These are phyloP conservation scores for Metschnikowia amazonensis DNA, from an alignment of 805 yeast genomes.

Conservation along the genomic window DNA sequence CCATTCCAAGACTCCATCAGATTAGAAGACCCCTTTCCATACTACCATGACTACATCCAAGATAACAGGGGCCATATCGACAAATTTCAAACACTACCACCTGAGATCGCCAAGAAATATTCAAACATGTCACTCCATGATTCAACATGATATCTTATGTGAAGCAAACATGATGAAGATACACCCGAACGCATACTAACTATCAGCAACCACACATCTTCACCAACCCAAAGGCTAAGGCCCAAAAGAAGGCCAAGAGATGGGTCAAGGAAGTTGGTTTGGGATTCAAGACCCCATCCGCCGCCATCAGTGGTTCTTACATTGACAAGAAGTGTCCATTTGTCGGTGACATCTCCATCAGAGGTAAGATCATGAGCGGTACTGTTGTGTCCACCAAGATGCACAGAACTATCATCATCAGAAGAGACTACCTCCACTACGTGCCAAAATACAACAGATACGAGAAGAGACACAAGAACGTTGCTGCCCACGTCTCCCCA, in stretches of 20 bases:
- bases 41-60: no score
- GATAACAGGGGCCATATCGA: no score
- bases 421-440: constrained; percentile 99
- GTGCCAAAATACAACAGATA: constrained; percentile 99
- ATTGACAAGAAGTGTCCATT: constrained; percentile 99
- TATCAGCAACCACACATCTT: constrained; percentile 98
- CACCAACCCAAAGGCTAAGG: constrained; percentile 99
- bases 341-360: constrained; percentile 93
- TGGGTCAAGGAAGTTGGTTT: constrained; percentile 99
- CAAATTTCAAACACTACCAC: no score
- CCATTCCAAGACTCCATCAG: no score
- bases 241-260: constrained; percentile 98
- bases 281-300: constrained; percentile 99
- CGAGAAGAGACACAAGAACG: constrained; percentile 99
- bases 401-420: constrained; percentile 99
- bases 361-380: constrained; percentile 99
- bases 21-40: no score
- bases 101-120: no score
- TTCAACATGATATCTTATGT: no score
- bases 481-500: constrained; percentile 99
- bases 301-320: constrained; percentile 98
- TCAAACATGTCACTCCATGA: no score
- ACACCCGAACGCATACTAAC: constrained; percentile 33
- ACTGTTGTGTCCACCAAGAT: constrained; percentile 99
- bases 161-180: no score